Percentiles rank a stretch among this genome's conserved stretches.
phyloP scores from a whole-genome alignment of 2,329 filamentous ascomycete genomes.

The Pseudogymnoascus sp. region DNA sequence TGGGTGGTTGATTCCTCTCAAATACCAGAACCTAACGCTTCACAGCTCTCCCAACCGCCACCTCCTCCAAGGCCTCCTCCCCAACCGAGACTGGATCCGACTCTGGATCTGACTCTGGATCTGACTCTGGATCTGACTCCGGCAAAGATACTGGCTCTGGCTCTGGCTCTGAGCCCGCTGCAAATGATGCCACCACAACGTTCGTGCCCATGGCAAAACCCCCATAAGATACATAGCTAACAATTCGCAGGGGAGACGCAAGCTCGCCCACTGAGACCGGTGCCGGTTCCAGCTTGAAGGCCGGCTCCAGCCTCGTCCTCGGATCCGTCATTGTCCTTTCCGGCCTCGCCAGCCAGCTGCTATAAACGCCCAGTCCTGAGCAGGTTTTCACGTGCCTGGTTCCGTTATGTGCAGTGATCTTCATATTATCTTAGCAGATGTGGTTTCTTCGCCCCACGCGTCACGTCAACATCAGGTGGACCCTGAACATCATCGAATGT shows the following conservation, averaged over 20 bases:
- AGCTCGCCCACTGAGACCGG: neutral
- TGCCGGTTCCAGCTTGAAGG: conserved; percentile 5
- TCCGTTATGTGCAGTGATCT: conserved; percentile 2
- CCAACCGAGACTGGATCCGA: conserved; percentile 14
- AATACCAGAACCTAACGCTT: neutral
- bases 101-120: conserved; percentile 11
- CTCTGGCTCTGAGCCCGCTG: conserved; percentile 12
- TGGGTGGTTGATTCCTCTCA: neutral
- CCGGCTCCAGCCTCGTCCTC: conserved; percentile 1
- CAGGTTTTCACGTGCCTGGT: neutral
- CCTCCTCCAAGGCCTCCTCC: conserved; percentile 12
- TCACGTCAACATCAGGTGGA: neutral
- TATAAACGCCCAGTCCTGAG: neutral
- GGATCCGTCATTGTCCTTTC: conserved; percentile 6
- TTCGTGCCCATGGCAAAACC: neutral
- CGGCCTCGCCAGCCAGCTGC: conserved; percentile 10
- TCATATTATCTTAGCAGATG: neutral
- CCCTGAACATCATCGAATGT: neutral
- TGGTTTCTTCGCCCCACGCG: conserved; percentile 3
- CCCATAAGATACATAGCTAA: neutral
- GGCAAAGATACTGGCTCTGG: conserved; percentile 14
- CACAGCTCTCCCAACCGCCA: conserved; percentile 16
- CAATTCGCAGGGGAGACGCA: neutral
- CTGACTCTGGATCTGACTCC: conserved; percentile 13
- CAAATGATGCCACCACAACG: conserved; percentile 11